These are phyloP conservation scores for Trichosporon inkin DNA, from an alignment of 1,284 basidiomycete species.

Conservation along the genomic window DNA sequence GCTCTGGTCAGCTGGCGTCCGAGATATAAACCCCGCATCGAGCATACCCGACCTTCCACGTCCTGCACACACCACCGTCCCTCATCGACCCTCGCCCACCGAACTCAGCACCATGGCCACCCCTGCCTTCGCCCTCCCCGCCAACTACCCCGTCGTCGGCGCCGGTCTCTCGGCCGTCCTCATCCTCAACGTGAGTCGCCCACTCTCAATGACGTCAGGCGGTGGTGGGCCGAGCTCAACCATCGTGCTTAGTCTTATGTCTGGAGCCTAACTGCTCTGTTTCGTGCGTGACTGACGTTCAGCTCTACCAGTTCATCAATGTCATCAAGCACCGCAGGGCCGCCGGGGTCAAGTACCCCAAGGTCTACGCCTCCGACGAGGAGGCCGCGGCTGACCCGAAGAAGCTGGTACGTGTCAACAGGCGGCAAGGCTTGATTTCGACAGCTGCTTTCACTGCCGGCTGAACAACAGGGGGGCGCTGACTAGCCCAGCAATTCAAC, in stretches of 20 bases:
- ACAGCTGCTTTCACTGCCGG: slow-evolving; percentile 26
- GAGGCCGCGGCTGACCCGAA: slow-evolving; percentile 40
- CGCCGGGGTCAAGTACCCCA: slow-evolving; percentile 36
- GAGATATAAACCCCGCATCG: neutral
- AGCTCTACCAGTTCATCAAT: slow-evolving; percentile 33
- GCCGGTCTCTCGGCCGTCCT: slow-evolving; percentile 30
- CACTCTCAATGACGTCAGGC: neutral
- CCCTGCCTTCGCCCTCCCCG: slow-evolving; percentile 24
- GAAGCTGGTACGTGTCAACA: slow-evolving; percentile 30
- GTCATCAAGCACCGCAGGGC: slow-evolving; percentile 26
- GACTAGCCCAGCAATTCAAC: slow-evolving; percentile 33
- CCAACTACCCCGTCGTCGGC: slow-evolving; percentile 38
- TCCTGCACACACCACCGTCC: neutral
- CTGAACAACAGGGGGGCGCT: slow-evolving; percentile 4
- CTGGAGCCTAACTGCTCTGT: no score
- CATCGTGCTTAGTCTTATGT: neutral
- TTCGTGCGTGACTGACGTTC: neutral
- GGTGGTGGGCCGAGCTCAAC: neutral
- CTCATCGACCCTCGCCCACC: neutral
- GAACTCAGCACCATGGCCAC: neutral
- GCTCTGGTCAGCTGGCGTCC: neutral
- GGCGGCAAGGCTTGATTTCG: slow-evolving; percentile 29
- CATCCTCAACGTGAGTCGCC: slow-evolving; percentile 32
- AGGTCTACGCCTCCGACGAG: slow-evolving; percentile 37
- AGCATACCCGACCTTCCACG: neutral